Conservation (phyloP, 2,329 filamentous ascomycete species). For the Purpureocillium takamizusanense region DNA sequence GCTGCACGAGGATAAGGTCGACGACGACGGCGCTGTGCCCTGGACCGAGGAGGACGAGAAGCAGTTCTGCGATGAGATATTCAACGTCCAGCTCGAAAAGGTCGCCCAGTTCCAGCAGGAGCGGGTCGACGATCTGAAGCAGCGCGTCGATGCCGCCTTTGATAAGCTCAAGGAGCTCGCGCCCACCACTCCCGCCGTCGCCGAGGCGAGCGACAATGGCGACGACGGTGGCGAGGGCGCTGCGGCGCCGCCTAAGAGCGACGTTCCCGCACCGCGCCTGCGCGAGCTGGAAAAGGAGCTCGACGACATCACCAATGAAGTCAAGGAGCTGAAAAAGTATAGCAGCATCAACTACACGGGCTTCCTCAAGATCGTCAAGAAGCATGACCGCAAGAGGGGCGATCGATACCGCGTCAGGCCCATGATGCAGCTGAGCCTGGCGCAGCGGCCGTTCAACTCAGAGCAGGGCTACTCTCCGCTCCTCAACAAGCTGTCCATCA, state of each 20-base stretch:
- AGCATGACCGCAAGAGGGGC: constrained; percentile 91
- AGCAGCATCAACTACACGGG: constrained; percentile 95
- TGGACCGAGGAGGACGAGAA: constrained; percentile 96
- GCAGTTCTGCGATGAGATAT: constrained; percentile 86
- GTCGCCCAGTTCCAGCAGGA: constrained; percentile 82
- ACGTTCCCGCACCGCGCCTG: constrained; percentile 43
- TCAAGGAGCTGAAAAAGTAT: constrained; percentile 90
- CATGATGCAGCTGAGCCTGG: constrained; percentile 81
- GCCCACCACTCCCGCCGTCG: constrained; percentile 47
- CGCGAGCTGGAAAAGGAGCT: constrained; percentile 70
- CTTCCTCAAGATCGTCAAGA: constrained; percentile 97
- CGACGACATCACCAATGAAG: constrained; percentile 79
- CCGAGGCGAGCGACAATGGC: constrained; percentile 28
- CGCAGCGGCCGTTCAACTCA: constrained; percentile 88
- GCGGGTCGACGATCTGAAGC: constrained; percentile 52
- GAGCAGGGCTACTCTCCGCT: constrained; percentile 82
- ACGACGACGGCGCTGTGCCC: constrained; percentile 52
- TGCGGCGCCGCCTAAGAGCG: constrained; percentile 29
- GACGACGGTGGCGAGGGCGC: neutral
- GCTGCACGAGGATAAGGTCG: constrained; percentile 63
- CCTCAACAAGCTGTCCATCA: constrained; percentile 81
- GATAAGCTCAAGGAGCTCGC: constrained; percentile 74
- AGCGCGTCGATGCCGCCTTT: constrained; percentile 45
- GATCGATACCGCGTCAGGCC: constrained; percentile 80
- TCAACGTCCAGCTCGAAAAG: constrained; percentile 92